phyloP scores from a whole-genome alignment of 2,329 filamentous ascomycete species.

The Monosporascus sp. region DNA sequence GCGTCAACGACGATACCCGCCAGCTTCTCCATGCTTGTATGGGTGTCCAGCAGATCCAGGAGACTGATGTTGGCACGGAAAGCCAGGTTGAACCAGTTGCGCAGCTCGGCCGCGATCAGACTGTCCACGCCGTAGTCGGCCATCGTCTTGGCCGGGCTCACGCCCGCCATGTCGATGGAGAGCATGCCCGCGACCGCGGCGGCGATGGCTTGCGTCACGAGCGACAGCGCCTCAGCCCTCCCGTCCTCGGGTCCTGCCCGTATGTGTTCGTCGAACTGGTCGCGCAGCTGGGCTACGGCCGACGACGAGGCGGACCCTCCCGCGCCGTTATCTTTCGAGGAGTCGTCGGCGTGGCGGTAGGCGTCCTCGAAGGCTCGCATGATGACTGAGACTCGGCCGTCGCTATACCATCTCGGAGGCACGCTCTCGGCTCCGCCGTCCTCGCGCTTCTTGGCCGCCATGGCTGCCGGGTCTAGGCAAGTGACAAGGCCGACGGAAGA shows the following conservation, averaged over 20 bases:
- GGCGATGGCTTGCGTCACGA: neutral
- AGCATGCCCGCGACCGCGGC: neutral
- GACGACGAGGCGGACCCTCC: neutral
- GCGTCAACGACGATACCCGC: too few species aligned
- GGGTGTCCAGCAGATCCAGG: too few species aligned
- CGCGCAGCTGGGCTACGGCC: neutral
- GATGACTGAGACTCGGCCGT: constrained; percentile 3
- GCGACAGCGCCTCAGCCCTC: neutral
- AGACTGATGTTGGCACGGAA: too few species aligned
- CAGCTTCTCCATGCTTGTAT: too few species aligned
- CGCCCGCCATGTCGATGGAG: neutral
- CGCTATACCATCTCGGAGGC: neutral
- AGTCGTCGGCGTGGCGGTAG: neutral
- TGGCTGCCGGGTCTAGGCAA: constrained; percentile 2
- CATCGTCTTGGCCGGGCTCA: constrained; percentile 10
- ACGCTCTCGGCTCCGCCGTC: too few species aligned
- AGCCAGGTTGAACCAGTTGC: too few species aligned
- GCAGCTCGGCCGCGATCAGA: too few species aligned
- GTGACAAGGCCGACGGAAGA: constrained; percentile 1
- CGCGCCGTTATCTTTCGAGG: too few species aligned
- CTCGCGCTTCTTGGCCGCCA: constrained; percentile 1
- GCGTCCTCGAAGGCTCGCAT: constrained; percentile 5
- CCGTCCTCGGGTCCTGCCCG: neutral
- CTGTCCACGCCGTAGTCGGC: neutral
- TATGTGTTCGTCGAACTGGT: neutral